Evolutionary conservation across 495 filamentous ascomycete genomes (phyloP), one percentile per base, ranked within the genome.

Genomic region (Aspergillus steynii): DNA sequence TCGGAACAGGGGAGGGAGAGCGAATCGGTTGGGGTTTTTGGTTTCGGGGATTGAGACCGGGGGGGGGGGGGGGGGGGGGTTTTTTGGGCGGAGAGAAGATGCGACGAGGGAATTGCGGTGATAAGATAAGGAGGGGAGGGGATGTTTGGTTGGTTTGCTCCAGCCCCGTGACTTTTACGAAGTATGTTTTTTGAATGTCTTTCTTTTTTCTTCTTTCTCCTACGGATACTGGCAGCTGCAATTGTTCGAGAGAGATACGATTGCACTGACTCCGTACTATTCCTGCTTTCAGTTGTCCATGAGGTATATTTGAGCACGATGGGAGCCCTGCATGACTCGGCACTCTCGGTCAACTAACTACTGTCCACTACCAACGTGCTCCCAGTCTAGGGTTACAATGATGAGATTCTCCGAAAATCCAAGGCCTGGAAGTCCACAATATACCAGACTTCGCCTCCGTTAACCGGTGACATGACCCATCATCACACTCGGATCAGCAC

Each of bases 191-290:
- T 20, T 20, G 20, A 20, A 20, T 20, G 20, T 20, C 20, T 27
- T 27, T 50, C 27, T 20, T 37, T 27, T 9, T 50, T 28, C 29
- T 29, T 31, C 12, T 47, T 5, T 53, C 55, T 27, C 27, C n/a
- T 54, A 31, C 61, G 50, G 34, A 20, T 32, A 28, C 47, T 52
- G 29, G 34, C 42, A 50, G 51, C 26, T 59, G 34, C 37, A 32
- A 29, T 27, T 29, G 10, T 42, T n/a, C 1, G 46, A 7, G 7
- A 49, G 29, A 29, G 14, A 48, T 49, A 8, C 29, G 15, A 50
- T 29, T 27, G 27, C 48, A 27, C 42, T 46, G 7, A 7, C 42
- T 29, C 10, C 1, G 4, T 9, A 27, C 9, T 26, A 27, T 50
- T 46, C 42, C 20, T 50, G 48, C 37, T 42, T 42, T 34, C 31